Percentiles rank a stretch among this genome's conserved stretches.
Conservation (phyloP, 2,329 filamentous ascomycete species). For the Triangularia verruculosa region DNA sequence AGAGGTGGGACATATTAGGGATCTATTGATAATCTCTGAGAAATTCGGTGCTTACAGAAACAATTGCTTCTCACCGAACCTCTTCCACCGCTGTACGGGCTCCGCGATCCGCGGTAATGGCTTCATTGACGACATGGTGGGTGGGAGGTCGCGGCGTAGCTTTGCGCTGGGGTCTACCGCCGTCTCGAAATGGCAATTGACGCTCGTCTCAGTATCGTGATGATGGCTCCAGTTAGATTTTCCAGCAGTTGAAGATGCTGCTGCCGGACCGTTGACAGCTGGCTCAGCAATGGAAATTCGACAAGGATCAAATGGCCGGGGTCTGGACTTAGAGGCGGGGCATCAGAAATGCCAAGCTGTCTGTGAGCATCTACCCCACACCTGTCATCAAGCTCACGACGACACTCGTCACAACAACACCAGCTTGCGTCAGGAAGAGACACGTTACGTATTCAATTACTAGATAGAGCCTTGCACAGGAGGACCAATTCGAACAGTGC, state of each 20-base stretch:
- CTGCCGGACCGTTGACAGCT: conserved; percentile 23
- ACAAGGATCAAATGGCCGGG: not conserved
- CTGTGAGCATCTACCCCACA: not conserved
- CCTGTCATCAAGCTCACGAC: not conserved
- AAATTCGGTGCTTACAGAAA: conserved; percentile 48
- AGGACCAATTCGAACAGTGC: not conserved
- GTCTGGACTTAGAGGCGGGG: not conserved
- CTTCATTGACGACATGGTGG: not conserved
- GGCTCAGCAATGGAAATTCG: not conserved
- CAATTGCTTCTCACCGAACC: conserved; percentile 49
- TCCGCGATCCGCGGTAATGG: not conserved
- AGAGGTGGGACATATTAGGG: not conserved
- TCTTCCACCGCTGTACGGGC: conserved; percentile 25
- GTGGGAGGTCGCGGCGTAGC: not conserved
- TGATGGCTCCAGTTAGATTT: conserved; percentile 20
- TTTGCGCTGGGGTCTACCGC: not conserved
- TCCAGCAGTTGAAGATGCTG: conserved; percentile 6
- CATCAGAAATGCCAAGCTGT: not conserved
- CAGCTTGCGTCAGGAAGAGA: not conserved
- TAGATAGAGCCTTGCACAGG: not conserved
- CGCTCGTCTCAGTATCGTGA: conserved; percentile 9
- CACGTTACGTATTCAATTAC: not conserved
- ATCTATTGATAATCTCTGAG: not conserved
- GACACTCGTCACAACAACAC: not conserved
- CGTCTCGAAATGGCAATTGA: conserved; percentile 8